Percentiles rank a stretch among this genome's conserved stretches.
These are phyloP conservation scores for Xylariaceae sp. DNA, from an alignment of 2,329 filamentous ascomycete species.

Conservation along the genomic window DNA sequence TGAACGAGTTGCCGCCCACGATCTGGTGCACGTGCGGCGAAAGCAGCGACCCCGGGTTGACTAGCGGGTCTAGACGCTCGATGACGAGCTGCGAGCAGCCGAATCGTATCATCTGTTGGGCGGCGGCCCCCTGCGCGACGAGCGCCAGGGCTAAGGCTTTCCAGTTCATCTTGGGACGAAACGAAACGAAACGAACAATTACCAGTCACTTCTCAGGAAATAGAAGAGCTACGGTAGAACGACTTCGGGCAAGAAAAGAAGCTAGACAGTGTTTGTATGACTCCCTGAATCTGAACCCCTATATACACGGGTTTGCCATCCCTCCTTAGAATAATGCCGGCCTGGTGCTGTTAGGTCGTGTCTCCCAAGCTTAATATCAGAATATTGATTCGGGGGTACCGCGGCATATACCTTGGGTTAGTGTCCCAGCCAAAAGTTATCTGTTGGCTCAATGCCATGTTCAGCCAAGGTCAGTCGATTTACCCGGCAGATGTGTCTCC, in stretches of 20 bases:
- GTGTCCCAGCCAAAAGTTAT: neutral
- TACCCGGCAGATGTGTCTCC: conserved; percentile 17
- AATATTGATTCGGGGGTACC: conserved; percentile 5
- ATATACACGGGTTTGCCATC: conserved; percentile 13
- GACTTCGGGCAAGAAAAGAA: conserved; percentile 2
- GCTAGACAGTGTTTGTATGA: neutral
- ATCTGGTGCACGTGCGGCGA: conserved; percentile 37
- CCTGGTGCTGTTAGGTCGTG: neutral
- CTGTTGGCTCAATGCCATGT: neutral
- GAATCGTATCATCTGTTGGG: conserved; percentile 41
- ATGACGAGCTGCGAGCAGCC: conserved; percentile 37
- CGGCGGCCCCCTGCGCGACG: conserved; percentile 17
- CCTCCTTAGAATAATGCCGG: conserved; percentile 11
- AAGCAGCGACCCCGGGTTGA: conserved; percentile 30
- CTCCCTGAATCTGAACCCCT: conserved; percentile 9
- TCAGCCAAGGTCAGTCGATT: conserved; percentile 10
- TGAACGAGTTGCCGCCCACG: conserved; percentile 37
- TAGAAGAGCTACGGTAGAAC: neutral
- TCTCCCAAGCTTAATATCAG: conserved; percentile 12
- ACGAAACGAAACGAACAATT: neutral
- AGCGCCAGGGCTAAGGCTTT: conserved; percentile 21
- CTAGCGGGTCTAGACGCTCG: conserved; percentile 36
- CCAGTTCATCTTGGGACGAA: conserved; percentile 28
- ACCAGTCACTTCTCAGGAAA: conserved; percentile 3
- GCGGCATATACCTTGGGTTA: conserved; percentile 2